Evolutionary conservation across 306 rosid genomes (phyloP).

Genomic region (Quercus berberidifolia): DNA sequence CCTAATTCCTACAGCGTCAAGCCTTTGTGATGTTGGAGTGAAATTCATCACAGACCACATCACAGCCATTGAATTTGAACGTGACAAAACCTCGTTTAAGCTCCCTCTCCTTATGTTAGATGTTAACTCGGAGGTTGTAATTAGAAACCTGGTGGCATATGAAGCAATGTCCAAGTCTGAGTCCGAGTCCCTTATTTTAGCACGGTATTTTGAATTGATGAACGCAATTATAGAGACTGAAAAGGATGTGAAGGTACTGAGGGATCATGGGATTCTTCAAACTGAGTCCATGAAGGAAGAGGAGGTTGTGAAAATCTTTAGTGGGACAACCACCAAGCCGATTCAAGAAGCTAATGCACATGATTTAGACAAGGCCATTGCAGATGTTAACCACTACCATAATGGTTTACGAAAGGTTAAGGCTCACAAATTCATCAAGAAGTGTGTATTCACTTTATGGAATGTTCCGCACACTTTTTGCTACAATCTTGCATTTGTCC

Average conservation of each 20-base stretch:
- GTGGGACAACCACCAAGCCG: background rate
- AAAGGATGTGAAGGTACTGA: constrained; percentile 24
- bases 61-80: background rate
- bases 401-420: background rate
- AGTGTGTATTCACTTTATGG: constrained; percentile 9
- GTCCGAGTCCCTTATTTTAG: background rate
- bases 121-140: constrained; percentile 17
- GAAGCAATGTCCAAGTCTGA: background rate
- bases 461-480: background rate
- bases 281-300: background rate
- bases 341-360: background rate
- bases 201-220: constrained; percentile 27
- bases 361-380: background rate
- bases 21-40: background rate
- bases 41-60: background rate
- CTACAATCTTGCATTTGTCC: background rate
- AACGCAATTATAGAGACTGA: constrained; percentile 13
- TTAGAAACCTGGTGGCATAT: constrained; percentile 24
- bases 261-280: background rate
- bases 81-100: background rate
- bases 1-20: constrained; percentile 1
- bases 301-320: constrained; percentile 5
- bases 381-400: background rate
- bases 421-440: background rate
- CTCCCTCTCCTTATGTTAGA: constrained; percentile 18